Percentiles rank a stretch among this genome's conserved stretches.
Evolutionary conservation across 2,329 filamentous ascomycete species (phyloP).

Genomic region (Hypoxylon sp.): DNA sequence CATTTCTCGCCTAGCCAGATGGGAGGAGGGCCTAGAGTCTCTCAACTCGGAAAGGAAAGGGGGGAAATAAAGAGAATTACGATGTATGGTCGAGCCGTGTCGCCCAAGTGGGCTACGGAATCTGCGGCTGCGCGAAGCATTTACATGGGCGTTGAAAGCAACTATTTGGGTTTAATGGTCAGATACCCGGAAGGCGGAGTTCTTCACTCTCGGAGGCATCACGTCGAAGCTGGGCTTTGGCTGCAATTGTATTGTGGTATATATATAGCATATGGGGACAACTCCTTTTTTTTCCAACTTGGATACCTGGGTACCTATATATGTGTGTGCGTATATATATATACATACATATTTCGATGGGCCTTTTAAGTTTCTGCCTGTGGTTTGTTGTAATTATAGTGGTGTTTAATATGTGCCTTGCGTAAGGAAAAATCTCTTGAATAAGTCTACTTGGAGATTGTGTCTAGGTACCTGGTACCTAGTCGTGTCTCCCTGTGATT

Average conservation of each 20-base stretch:
- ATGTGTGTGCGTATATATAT: neutral
- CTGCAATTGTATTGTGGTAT: neutral
- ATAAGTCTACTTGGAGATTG: too few species aligned
- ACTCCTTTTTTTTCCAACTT: neutral
- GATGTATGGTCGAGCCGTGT: neutral
- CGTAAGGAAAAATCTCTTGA: too few species aligned
- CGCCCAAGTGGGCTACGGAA: neutral
- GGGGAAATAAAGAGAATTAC: too few species aligned
- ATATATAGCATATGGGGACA: neutral
- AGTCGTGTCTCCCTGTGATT: too few species aligned
- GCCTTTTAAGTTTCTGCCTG: neutral
- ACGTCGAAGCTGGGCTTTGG: conserved; percentile 34
- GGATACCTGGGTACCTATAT: neutral
- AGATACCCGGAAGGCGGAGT: conserved; percentile 26
- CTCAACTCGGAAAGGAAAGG: too few species aligned
- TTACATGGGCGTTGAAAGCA: neutral
- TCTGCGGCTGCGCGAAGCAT: conserved; percentile 3
- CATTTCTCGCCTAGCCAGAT: neutral
- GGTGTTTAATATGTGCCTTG: neutral
- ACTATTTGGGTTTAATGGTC: conserved; percentile 21
- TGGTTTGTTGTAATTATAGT: neutral
- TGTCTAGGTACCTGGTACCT: too few species aligned
- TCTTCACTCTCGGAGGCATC: conserved; percentile 15
- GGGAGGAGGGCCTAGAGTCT: neutral
- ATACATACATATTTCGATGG: neutral